Conservation (phyloP, 495 filamentous ascomycete species). For the Penicillium odoratum region DNA sequence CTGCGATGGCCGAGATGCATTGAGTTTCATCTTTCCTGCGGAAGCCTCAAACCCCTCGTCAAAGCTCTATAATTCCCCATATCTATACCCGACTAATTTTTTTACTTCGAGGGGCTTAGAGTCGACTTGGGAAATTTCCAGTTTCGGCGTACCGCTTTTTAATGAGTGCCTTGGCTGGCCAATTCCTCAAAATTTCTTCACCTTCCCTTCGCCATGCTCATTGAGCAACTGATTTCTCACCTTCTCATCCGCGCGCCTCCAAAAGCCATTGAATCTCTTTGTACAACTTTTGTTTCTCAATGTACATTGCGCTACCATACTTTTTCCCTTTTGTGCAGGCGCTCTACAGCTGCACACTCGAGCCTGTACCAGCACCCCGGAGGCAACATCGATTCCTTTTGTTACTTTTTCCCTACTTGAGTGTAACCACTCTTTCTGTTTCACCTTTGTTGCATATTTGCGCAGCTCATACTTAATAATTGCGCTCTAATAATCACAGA, state of each 20-base stretch:
- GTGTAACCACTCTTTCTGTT: conserved; percentile 15
- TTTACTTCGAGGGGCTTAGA: background rate
- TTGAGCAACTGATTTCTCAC: conserved; percentile 7
- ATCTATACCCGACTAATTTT: background rate
- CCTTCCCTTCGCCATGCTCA: conserved; percentile 6
- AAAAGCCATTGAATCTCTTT: conserved; percentile 23
- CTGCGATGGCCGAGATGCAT: conserved; percentile 32
- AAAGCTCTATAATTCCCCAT: conserved; percentile 1
- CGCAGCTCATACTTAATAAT: conserved; percentile 30
- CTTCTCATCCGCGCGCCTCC: conserved; percentile 7
- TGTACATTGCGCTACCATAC: conserved; percentile 27
- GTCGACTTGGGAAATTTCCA: background rate
- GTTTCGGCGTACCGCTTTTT: background rate
- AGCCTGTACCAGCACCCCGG: conserved; percentile 10
- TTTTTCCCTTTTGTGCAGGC: conserved; percentile 8
- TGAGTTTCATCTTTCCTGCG: conserved; percentile 1
- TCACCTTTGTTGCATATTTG: conserved; percentile 31
- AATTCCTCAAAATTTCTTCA: conserved; percentile 11
- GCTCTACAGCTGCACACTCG: conserved; percentile 1
- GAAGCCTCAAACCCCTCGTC: background rate
- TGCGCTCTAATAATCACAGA: conserved; percentile 29
- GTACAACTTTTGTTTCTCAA: conserved; percentile 23
- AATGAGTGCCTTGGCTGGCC: conserved; percentile 7
- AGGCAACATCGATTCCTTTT: conserved; percentile 23
- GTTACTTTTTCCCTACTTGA: conserved; percentile 12